Evolutionary conservation across 768 basidiomycete genomes (phyloP).

Genomic region (Trametes cinnabarina): DNA sequence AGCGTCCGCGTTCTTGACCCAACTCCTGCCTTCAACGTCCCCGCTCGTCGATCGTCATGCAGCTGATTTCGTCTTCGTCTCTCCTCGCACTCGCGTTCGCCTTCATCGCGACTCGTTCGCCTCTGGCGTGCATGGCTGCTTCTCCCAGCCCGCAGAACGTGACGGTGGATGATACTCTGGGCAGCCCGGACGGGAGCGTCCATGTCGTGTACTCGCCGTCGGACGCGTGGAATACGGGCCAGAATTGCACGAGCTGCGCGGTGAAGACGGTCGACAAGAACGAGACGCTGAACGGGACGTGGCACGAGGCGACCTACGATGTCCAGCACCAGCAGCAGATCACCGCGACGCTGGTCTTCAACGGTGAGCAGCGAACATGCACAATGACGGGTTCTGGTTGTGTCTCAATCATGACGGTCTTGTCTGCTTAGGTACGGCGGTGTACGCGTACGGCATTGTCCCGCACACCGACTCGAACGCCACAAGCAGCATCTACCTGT

Average conservation of each 20-base stretch:
- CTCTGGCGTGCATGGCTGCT: neutral
- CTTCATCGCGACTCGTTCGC: no score
- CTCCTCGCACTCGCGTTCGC: neutral
- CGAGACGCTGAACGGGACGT: neutral
- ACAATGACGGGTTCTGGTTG: no score
- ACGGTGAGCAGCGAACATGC: neutral
- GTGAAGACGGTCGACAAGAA: neutral
- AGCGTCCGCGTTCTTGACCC: no score
- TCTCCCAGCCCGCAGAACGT: neutral
- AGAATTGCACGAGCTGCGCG: neutral
- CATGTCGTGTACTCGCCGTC: neutral
- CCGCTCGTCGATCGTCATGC: no score
- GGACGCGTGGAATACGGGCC: neutral
- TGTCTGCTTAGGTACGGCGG: neutral
- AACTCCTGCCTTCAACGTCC: no score
- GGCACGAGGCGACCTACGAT: neutral
- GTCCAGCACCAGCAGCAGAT: neutral
- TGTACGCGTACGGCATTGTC: neutral
- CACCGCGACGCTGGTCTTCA: neutral
- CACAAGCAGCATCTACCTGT: neutral
- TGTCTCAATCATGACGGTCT: no score
- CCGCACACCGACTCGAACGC: neutral
- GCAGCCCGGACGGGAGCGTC: neutral
- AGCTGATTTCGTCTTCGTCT: neutral
- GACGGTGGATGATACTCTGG: neutral